These are phyloP conservation scores for Dalbergia oliveri DNA, from an alignment of 306 rosid species.

Conservation along the genomic window DNA sequence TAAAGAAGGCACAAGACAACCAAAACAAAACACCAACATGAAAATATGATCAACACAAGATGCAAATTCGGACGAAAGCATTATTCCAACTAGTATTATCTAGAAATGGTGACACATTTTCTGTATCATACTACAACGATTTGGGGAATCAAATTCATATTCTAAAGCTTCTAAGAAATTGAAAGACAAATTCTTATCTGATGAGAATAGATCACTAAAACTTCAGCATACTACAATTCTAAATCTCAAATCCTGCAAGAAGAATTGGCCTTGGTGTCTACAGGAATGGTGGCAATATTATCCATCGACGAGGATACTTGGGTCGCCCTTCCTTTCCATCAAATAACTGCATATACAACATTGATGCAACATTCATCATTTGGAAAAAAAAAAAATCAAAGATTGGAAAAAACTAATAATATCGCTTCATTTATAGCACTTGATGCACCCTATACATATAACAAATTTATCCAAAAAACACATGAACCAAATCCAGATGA, in stretches of 20 bases:
- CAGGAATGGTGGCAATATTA: slow-evolving; percentile 90
- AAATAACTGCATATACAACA: slow-evolving; percentile 70
- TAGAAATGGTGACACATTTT: slow-evolving; percentile 39
- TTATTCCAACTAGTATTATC: slow-evolving; percentile 7
- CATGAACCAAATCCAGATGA: neutral
- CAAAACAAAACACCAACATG: slow-evolving; percentile 7
- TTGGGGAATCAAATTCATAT: slow-evolving; percentile 34
- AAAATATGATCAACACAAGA: slow-evolving; percentile 19
- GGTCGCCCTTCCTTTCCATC: slow-evolving; percentile 96
- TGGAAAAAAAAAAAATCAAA: neutral
- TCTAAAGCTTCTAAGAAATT: slow-evolving; percentile 31
- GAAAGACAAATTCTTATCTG: slow-evolving; percentile 42
- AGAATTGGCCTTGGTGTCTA: slow-evolving; percentile 54
- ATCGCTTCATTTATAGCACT: slow-evolving; percentile 24
- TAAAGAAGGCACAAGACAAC: neutral
- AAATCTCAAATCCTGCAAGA: slow-evolving; percentile 25
- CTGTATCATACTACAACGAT: slow-evolving; percentile 23
- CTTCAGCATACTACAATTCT: slow-evolving; percentile 46
- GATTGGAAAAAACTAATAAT: neutral
- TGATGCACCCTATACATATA: neutral
- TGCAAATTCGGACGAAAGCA: slow-evolving; percentile 26
- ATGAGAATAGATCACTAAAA: slow-evolving; percentile 29
- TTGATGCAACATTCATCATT: slow-evolving; percentile 24
- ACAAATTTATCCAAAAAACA: slow-evolving; percentile 1
- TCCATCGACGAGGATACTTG: slow-evolving; percentile 95